Evolutionary conservation across 192 early-diverging fungal species (phyloP), one percentile per base, ranked within the genome.

Genomic region (Gryganskiella cystojenkinii): DNA sequence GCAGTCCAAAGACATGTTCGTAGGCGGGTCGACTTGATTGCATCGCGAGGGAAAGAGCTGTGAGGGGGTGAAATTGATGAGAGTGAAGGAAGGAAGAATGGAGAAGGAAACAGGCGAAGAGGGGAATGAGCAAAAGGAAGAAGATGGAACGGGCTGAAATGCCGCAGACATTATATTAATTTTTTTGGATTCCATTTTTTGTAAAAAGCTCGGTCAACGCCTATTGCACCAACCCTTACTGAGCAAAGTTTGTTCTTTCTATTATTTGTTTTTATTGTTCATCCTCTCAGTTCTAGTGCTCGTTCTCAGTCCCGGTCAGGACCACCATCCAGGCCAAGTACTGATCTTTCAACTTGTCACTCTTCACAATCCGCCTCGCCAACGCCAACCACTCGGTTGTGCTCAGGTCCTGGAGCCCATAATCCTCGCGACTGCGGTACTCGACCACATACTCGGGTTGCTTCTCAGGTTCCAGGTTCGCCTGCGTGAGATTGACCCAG

Each of bases 331-430:
- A 51, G 15, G 74, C 65, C 57, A 69, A n/a, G 35, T 78, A 78
- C 43, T 57, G 53, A 0, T 43, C 42, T 34, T 64, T 68, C 6
- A 54, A 10, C 6, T 27, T 4, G 0, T 62, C 54, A 22, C 59
- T 43, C 22, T 56, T 49, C 9, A 70, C 61, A 22, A 89, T 55
- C 28, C 52, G 50, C 33, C 53, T 64, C 13, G 88, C 86, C 14
- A 87, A 59, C 14, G 70, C 46, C 22, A 89, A 27, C 83, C 83
- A 87, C 46, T 84, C 74, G 3, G 64, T 9, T 0, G 65, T 35
- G n/a, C 80, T 83, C 35, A 89, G 50, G 43, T 89, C 80, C 28
- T 76, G 44, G 73, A 89, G 72, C 6, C 71, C 68, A 46, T 84
- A 87, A 34, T 79, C 80, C 14, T 83, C 71, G 31, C 65, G 56